Evolutionary conservation across 805 yeast genomes (phyloP).

Genomic region (Saccharomycopsis sp.): DNA sequence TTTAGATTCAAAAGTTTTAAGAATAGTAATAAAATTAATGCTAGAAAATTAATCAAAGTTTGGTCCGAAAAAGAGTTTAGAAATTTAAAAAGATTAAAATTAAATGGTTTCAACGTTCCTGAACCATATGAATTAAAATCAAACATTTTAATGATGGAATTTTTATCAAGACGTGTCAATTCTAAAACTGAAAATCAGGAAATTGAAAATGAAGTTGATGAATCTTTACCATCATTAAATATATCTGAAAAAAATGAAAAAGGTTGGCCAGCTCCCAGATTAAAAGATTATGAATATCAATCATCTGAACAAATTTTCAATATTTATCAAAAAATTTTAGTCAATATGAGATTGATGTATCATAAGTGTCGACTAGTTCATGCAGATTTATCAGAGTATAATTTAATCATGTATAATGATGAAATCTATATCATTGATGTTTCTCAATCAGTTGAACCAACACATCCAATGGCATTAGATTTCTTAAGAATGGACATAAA

Average conservation of each 20-base stretch:
- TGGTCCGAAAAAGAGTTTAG: constrained; percentile 99
- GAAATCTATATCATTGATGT: constrained; percentile 86
- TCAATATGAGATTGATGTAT: constrained; percentile 79
- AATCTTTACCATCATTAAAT: not conserved
- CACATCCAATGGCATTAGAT: constrained; percentile 93
- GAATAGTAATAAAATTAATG: constrained; percentile 66
- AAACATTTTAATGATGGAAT: constrained; percentile 93
- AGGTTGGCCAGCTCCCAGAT: constrained; percentile 86
- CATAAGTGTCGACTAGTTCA: constrained; percentile 86
- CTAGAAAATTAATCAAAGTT: constrained; percentile 91
- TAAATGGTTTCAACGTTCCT: constrained; percentile 84
- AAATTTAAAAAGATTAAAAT: constrained; percentile 71
- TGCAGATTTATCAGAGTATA: constrained; percentile 95
- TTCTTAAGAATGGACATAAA: constrained; percentile 96
- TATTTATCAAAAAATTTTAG: constrained; percentile 68
- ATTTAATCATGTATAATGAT: constrained; percentile 62
- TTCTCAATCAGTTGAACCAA: constrained; percentile 95
- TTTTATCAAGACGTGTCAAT: too few relatives aligned
- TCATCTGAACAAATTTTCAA: constrained; percentile 54
- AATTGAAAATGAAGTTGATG: not conserved
- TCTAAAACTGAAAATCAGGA: not conserved
- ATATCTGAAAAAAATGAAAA: not conserved
- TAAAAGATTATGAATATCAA: constrained; percentile 71
- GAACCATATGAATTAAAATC: constrained; percentile 81
- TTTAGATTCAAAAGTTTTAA: constrained; percentile 82